A percentile compares a stretch with the other conserved stretches of the same genome.
These are phyloP conservation scores for Cladosporium velox DNA, from an alignment of 2,329 filamentous ascomycete species.

Conservation along the genomic window DNA sequence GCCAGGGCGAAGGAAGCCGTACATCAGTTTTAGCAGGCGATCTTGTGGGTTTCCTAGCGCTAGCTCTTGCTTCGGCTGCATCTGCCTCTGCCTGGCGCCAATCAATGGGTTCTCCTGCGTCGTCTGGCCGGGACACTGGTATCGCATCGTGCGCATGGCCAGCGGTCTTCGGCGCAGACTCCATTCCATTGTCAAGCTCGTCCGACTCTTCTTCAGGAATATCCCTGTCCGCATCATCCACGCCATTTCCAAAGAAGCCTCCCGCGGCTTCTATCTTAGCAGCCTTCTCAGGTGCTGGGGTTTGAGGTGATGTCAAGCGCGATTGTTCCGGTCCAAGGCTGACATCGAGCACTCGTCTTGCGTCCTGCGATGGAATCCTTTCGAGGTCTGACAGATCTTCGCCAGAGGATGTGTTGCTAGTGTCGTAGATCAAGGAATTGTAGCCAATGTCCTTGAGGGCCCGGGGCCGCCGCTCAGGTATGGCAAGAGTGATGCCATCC, in stretches of 20 bases:
- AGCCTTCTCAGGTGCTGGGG: slow-evolving; percentile 61
- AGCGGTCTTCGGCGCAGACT: slow-evolving; percentile 1
- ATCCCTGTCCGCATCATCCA: slow-evolving; percentile 18
- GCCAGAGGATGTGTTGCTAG: slow-evolving; percentile 45
- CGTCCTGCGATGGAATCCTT: slow-evolving; percentile 41
- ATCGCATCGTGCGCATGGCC: slow-evolving; percentile 11
- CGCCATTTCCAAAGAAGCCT: slow-evolving; percentile 47
- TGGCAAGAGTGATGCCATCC: slow-evolving; percentile 16
- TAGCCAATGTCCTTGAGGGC: slow-evolving; percentile 19
- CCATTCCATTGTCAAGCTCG: slow-evolving; percentile 19
- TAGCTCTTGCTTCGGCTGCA: slow-evolving; percentile 4
- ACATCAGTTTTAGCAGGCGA: slow-evolving; percentile 19
- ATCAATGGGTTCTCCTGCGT: slow-evolving; percentile 12
- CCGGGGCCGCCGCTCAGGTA: slow-evolving; percentile 8
- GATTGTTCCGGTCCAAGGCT: slow-evolving; percentile 61
- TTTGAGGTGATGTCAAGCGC: slow-evolving; percentile 57
- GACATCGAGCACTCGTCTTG: slow-evolving; percentile 55
- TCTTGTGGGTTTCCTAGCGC: slow-evolving; percentile 1
- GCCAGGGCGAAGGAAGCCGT: slow-evolving; percentile 50
- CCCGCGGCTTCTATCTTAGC: slow-evolving; percentile 54
- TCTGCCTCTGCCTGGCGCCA: neutral
- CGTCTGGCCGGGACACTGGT: neutral
- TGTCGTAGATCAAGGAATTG: slow-evolving; percentile 18
- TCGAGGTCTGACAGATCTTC: slow-evolving; percentile 39
- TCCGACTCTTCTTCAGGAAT: slow-evolving; percentile 23